Evolutionary conservation across 2,329 filamentous ascomycete genomes (phyloP).

Genomic region (Allantophomopsis cytisporea): DNA sequence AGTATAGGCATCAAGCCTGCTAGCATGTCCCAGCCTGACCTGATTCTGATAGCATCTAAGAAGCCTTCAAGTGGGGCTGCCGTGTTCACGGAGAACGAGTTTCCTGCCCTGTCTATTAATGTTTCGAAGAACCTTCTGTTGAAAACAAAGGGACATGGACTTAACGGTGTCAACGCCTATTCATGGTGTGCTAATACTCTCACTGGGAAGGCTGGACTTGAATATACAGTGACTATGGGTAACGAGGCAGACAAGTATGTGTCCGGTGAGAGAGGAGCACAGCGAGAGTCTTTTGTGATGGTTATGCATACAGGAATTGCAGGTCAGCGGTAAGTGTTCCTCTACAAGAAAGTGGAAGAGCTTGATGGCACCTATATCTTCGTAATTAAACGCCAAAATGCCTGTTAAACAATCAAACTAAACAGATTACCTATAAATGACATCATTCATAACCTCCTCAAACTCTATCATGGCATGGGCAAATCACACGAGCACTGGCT

Average conservation of each 20-base stretch:
- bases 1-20: conserved; percentile 88
- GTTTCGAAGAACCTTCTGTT: conserved; percentile 64
- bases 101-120: conserved; percentile 89
- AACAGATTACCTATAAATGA: conserved; percentile 80
- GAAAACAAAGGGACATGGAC: conserved; percentile 49
- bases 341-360: conserved; percentile 54
- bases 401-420: too few relatives aligned
- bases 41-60: conserved; percentile 84
- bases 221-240: conserved; percentile 86
- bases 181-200: conserved; percentile 96
- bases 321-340: conserved; percentile 58
- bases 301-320: conserved; percentile 99
- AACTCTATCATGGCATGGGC: conserved; percentile 58
- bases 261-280: conserved; percentile 30
- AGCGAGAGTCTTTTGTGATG: conserved; percentile 48
- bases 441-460: conserved; percentile 72
- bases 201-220: conserved; percentile 76
- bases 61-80: conserved; percentile 75
- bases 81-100: conserved; percentile 96
- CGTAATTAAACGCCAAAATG: not conserved
- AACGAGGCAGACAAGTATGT: conserved; percentile 53
- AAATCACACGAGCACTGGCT: conserved; percentile 78
- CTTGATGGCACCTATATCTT: not conserved
- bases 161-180: conserved; percentile 80
- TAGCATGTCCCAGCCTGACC: conserved; percentile 83